Evolutionary conservation across 1,284 basidiomycete species (phyloP), one percentile per base, ranked within the genome.

Genomic region (Cryptococcus hybrid): DNA sequence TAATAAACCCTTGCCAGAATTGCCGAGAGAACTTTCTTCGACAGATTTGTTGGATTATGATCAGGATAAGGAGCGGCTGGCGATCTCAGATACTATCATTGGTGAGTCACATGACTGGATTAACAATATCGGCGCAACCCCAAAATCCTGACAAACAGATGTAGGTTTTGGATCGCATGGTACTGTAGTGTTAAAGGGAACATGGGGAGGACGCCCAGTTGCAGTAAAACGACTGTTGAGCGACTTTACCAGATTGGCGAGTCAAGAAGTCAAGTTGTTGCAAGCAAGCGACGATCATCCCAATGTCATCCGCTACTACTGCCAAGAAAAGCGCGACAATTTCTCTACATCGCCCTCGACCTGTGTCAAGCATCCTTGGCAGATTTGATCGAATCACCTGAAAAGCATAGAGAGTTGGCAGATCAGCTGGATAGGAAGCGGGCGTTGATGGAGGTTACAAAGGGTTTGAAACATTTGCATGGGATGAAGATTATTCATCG

Each of bases 271-370:
- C 30, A 88, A 86, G 71, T 85, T 99, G 46, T 83, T 99, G 2
- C 92, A 95, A 79, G 94, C 97, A 72, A 91, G 90, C 44, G 96
- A 99, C 79, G 92, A 97, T 74, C 96, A 99, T 70, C 92, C 93
- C 4, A 98, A 99, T 77, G 94, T 99, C 68, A 95, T 99, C 64
- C 87, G 95, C 56, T 95, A 99, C 77, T 99, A 93, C 78, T 99
- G 93, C 79, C 93, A 98, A 81, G 95, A 99, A 80, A 83, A 89
- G 0, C 88, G 90, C 24, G 86, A 87, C 42, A 92, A 90, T 71
- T 99, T 99, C 84, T 99, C 8, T 98, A 95, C 78, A 98, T 99
- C 60, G 95, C 96, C 0, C 86, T 99, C 37, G 96, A 99, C 75
- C 83, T 98, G 3, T 99, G 95, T 77, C 92, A 93, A 0, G 92